phyloP scores from a whole-genome alignment of 2,329 filamentous ascomycete species.

The Lachnellula subtilissima region DNA sequence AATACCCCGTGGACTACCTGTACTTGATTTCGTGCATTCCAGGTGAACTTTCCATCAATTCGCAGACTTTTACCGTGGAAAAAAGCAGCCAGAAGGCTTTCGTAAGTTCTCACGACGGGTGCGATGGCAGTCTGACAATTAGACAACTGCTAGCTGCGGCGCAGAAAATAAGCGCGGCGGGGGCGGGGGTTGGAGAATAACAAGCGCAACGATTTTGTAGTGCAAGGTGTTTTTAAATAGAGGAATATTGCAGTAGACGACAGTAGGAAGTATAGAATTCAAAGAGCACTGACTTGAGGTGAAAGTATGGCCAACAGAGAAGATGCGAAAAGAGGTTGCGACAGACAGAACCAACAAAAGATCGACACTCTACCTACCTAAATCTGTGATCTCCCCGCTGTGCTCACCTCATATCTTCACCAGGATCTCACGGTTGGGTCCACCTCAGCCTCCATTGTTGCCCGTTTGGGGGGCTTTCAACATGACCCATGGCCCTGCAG shows the following conservation, averaged over 20 bases:
- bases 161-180: not conserved
- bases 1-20: constrained; percentile 13
- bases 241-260: not conserved
- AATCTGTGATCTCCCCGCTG: not conserved
- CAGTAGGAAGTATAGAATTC: not conserved
- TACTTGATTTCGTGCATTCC: constrained; percentile 4
- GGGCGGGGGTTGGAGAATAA: not conserved
- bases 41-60: constrained; percentile 16
- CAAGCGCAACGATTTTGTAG: not conserved
- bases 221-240: not conserved
- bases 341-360: not conserved
- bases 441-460: not conserved
- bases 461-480: not conserved
- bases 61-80: not conserved
- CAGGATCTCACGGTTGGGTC: not conserved
- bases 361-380: not conserved
- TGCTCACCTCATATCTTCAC: not conserved
- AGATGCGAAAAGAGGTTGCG: not conserved
- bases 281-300: constrained; percentile 6
- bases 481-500: not conserved
- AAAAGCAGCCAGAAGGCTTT: not conserved
- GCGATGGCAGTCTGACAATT: not conserved
- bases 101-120: not conserved
- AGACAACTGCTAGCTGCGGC: not conserved
- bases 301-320: constrained; percentile 3